Conservation (phyloP, 306 rosid species). For the Lathyrus aphaca region DNA sequence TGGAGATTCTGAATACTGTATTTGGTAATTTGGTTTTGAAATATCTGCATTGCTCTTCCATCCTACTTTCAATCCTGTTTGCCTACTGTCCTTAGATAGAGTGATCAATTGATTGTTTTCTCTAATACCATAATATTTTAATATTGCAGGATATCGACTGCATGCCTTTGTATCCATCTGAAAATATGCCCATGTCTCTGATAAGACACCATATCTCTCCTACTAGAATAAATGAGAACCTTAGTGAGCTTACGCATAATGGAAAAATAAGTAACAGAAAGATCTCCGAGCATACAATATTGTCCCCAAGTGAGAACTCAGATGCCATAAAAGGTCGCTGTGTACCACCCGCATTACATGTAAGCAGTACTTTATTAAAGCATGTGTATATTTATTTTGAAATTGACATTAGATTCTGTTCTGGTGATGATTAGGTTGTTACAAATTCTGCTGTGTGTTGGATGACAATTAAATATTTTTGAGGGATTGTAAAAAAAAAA, state of each 20-base stretch:
- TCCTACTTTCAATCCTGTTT: slow-evolving; percentile 27
- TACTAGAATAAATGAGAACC: slow-evolving; percentile 53
- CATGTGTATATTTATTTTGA: slow-evolving; percentile 56
- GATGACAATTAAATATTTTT: neutral
- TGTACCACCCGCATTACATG: slow-evolving; percentile 50
- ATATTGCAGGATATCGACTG: slow-evolving; percentile 86
- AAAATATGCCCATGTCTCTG: slow-evolving; percentile 73
- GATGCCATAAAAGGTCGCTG: slow-evolving; percentile 49
- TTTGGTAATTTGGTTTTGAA: slow-evolving; percentile 22
- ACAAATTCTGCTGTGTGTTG: slow-evolving; percentile 15
- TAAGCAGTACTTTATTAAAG: slow-evolving; percentile 52
- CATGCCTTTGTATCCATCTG: slow-evolving; percentile 84
- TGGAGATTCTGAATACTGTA: slow-evolving; percentile 21
- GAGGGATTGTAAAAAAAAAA: neutral
- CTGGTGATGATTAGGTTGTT: slow-evolving; percentile 37
- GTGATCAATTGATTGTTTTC: slow-evolving; percentile 15
- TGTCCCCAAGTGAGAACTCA: slow-evolving; percentile 48
- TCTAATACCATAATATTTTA: slow-evolving; percentile 33
- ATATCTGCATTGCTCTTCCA: slow-evolving; percentile 27
- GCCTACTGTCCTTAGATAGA: slow-evolving; percentile 18
- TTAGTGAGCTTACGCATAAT: slow-evolving; percentile 53
- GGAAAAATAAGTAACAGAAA: slow-evolving; percentile 54
- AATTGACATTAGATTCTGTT: slow-evolving; percentile 33
- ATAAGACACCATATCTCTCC: slow-evolving; percentile 46
- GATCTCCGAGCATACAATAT: slow-evolving; percentile 52